Conservation (phyloP, 2,329 filamentous ascomycete species). For the Aureobasidium subglaciale region DNA sequence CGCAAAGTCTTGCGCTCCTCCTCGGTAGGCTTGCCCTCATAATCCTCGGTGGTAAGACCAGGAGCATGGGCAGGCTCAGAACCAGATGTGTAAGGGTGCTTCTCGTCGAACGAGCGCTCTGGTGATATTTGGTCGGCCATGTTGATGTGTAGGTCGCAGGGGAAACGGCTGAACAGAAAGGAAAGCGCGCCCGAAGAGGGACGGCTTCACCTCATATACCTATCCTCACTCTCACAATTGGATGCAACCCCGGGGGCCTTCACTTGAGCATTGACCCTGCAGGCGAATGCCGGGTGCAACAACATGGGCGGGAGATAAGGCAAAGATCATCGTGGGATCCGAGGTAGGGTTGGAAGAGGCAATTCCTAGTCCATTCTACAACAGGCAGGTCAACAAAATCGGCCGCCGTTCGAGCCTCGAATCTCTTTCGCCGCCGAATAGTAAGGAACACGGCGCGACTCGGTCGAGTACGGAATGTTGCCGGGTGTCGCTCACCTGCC, state of each 20-base stretch:
- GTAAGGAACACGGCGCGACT: not conserved
- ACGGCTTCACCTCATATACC: slow-evolving; percentile 1
- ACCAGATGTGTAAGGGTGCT: not conserved
- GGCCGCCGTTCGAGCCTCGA: slow-evolving; percentile 4
- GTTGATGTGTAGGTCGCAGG: not conserved
- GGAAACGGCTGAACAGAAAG: not conserved
- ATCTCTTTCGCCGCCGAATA: not conserved
- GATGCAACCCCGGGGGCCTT: slow-evolving; percentile 1
- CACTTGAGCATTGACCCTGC: slow-evolving; percentile 3
- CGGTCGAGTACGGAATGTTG: not conserved
- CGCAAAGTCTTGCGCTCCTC: slow-evolving; percentile 42
- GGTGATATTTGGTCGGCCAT: slow-evolving; percentile 10
- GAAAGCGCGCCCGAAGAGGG: not conserved
- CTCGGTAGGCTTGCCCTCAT: slow-evolving; percentile 34
- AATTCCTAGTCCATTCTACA: not conserved
- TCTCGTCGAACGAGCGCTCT: not conserved
- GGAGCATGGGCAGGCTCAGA: slow-evolving; percentile 15
- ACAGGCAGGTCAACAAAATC: slow-evolving; percentile 8
- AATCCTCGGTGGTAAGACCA: slow-evolving; percentile 17
- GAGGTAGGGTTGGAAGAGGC: slow-evolving; percentile 5
- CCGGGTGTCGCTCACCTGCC: slow-evolving; percentile 1
- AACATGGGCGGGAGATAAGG: slow-evolving; percentile 3
- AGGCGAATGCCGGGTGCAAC: slow-evolving; percentile 7
- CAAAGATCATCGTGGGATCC: not conserved
- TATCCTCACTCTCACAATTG: not conserved